Base-by-base conservation (phyloP, 164 flowering plant genomes). In the Magnolia changhungtana region DNA sequence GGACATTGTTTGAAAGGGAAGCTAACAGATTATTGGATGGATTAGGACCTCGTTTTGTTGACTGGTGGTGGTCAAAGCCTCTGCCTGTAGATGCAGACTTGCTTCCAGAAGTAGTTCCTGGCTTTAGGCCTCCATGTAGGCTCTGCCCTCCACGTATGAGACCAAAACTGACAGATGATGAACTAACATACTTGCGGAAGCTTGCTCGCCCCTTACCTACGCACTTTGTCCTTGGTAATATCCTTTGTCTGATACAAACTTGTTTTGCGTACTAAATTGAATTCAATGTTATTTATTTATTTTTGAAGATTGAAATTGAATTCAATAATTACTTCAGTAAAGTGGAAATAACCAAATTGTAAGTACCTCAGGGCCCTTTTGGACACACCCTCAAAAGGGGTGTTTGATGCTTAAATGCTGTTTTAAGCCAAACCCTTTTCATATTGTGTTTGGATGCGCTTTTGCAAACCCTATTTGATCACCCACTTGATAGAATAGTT, bases 51-150 rank as follows among this genome's bases (percentile, higher is more conserved):
- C 98, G 97, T 37, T 96, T 83, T 73, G 77, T 87, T 80, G 97
- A 96, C 77, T 96, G 99, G 99, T 96, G 99, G 99, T 83, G 85
- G 86, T 87, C 84, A 63, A 94, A 90, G 85, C 98, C 98, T 67
- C 81, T 96, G 78, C 99, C 99, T 2, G 91, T 96, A 18, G 98
- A 96, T 84, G 99, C 90, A 24, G 99, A 94, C 84, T 82, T 91
- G 87, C 96, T 96, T 76, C 92, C 98, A 31, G 95, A 91, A 86
- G 84, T 86, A 68, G 87, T 94, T 80, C 90, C 87, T 71, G 93
- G 89, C 70, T 91, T 83, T 72, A 87, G 23, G 82, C 84, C 92
- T 79, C 99, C 98, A 72, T 79, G 83, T 64, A 89, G 98, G 86
- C 89, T 77, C 67, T 85, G 83, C 71, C 98, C 91, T 63, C 90